Base-by-base conservation (phyloP, 169 alveolate species). In the Babesia bovis region DNA sequence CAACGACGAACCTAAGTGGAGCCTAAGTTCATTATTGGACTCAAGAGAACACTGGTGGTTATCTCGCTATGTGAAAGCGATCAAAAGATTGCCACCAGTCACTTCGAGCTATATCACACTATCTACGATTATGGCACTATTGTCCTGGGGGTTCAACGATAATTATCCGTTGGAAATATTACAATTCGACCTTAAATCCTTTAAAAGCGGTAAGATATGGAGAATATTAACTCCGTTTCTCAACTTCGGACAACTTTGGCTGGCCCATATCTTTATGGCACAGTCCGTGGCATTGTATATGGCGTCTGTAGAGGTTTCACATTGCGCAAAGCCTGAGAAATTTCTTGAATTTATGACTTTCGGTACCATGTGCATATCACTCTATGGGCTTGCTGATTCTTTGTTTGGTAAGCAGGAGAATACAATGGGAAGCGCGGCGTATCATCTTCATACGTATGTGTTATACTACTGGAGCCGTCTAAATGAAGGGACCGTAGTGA, bases 401-500 rank as follows among this genome's bases (percentile, higher is more conserved):
- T 50, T 75, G 56, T 58, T 73, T 35, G 83, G 73, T 26, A 79
- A 81, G 38, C 61, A 67, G n/a, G 61, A 55, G 1, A 66, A 15
- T 4, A 45, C 59, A n/a, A 19, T 28, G 28, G 36, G n/a, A 2
- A 66, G 55, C 41, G 66, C 77, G 13, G 90, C 91, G 26, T 87
- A 83, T 60, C 90, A 83, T 59, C 66, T 87, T 28, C 85, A 84
- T 42, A 78, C 82, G 13, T 87, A 82, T 42, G 77, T 87, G 66
- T 68, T 87, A 9, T 87, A 87, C 75, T 87, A 82, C 58, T 87
- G 93, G 93, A 72, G 89, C 26, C 45, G 93, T 26, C 66, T 87
- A 58, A 87, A 87, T 60, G 93, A 87, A 66, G 93, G 93, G 21
- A 47, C 89, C 12, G 66, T 74, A 26, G 89, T 87, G 19, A 83